phyloP scores from a whole-genome alignment of 192 early-diverging fungal genomes.

The Backusella circina region DNA sequence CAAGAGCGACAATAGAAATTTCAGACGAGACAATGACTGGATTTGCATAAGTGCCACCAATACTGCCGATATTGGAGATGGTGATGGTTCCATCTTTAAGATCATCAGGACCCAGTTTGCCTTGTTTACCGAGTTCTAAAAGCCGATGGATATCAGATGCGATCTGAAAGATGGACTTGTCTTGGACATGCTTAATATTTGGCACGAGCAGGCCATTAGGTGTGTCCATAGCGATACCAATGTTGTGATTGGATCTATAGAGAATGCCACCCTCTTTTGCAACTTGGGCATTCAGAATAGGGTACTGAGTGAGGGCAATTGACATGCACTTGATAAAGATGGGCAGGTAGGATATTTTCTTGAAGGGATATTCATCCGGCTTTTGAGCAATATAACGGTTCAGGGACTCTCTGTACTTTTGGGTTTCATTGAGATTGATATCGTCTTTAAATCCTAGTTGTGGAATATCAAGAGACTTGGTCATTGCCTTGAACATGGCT shows the following conservation, averaged over 20 bases:
- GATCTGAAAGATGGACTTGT: conserved; percentile 85
- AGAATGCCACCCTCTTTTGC: conserved; percentile 50
- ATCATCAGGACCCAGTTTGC: conserved; percentile 61
- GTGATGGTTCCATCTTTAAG: conserved; percentile 86
- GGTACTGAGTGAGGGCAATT: conserved; percentile 76
- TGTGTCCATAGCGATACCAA: conserved; percentile 96
- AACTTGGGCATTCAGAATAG: conserved; percentile 81
- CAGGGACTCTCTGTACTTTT: conserved; percentile 62
- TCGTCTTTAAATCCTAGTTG: conserved; percentile 95
- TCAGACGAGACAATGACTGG: conserved; percentile 84
- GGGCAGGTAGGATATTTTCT: conserved; percentile 92
- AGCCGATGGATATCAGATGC: conserved; percentile 82
- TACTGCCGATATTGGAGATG: conserved; percentile 91
- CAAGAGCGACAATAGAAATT: conserved; percentile 90
- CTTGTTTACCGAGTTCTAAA: conserved; percentile 57
- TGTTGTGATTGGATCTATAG: conserved; percentile 81
- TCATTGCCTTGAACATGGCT: conserved; percentile 98
- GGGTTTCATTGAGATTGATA: conserved; percentile 71
- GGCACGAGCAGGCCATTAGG: conserved; percentile 91
- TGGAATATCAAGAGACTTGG: conserved; percentile 86
- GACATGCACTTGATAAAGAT: conserved; percentile 93
- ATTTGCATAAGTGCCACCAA: conserved; percentile 90
- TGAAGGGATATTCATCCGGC: conserved; percentile 45
- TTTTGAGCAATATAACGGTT: conserved; percentile 57
- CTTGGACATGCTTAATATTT: conserved; percentile 88